Percentiles rank a stretch among this genome's conserved stretches.
These are phyloP conservation scores for Sequoia sempervirens DNA, from an alignment of 75 land plant species.

Conservation along the genomic window DNA sequence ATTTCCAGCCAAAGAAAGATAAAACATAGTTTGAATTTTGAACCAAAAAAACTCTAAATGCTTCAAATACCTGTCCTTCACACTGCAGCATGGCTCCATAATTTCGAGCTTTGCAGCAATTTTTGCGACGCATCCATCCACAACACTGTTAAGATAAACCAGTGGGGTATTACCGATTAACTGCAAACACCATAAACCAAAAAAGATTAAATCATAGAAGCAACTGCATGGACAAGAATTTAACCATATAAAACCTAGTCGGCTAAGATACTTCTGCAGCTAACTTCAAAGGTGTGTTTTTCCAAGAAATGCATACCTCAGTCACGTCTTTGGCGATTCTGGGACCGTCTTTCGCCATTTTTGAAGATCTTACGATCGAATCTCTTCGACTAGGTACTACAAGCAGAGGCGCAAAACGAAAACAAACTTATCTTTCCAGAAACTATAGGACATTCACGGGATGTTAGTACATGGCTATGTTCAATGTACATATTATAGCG, in stretches of 20 bases:
- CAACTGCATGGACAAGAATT: neutral
- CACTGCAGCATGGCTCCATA: conserved; percentile 97
- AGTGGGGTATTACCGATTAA: conserved; percentile 76
- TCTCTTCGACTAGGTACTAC: neutral
- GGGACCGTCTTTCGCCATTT: conserved; percentile 41
- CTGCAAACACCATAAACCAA: conserved; percentile 15
- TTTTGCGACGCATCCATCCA: conserved; percentile 74
- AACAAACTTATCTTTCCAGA: neutral
- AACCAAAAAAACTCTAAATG: neutral
- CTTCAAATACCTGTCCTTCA: conserved; percentile 69
- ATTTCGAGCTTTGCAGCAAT: conserved; percentile 84
- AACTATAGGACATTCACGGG: neutral
- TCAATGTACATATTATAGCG: neutral
- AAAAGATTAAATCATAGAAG: neutral
- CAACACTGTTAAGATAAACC: conserved; percentile 80
- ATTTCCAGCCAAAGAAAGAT: neutral
- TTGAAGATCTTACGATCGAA: neutral
- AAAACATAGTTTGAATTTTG: neutral
- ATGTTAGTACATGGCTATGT: neutral
- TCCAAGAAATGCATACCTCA: conserved; percentile 29
- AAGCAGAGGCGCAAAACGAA: neutral
- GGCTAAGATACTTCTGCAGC: neutral
- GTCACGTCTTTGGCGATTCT: too few relatives aligned
- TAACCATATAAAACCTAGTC: neutral
- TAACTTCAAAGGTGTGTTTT: neutral